Evolutionary conservation across 352 stramenopile genomes (phyloP), one percentile per base, ranked within the genome.

Genomic region (Globisporangium okanoganense): DNA sequence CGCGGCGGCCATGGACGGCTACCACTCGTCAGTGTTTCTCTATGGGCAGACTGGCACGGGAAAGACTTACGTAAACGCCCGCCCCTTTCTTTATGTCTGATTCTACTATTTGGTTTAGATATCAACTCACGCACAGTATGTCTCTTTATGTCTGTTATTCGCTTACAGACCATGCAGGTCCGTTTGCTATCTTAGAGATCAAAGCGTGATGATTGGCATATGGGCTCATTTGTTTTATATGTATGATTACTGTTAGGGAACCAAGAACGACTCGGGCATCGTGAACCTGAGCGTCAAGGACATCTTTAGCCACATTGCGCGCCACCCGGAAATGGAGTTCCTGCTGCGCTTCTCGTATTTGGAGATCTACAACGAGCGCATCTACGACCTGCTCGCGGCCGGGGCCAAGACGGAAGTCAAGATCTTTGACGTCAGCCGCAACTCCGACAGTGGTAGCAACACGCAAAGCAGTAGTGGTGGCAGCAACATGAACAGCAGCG

Each of bases 301-400:
- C 62, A 92, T 94, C 58, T 97, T 97, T 67, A 68, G 76, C 27
- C 81, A 92, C 61, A 88, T 97, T 54, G 71, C 75, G 33, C 62
- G 67, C 20, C 76, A 82, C 50, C 59, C 68, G 14, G 76, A 77
- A 24, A 76, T 79, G 60, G 80, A 90, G 52, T 90, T 88, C 47
- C 70, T 91, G 44, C 49, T 91, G 48, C 78, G 81, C 3, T 87
- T 99, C 73, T 98, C 90, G 57, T 99, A 98, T 71, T 76, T 99
- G 24, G 96, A 99, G 74, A 97, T 99, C 64, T 99, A 99, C 82
- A 99, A 99, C 66, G 97, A 99, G 60, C 80, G 97, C 38, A 88
- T 99, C 22, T 98, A 97, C 66, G 97, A 99, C 71, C 73, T 99
- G n/a, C 75, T 99, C 9, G 84, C 82, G 3, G 72, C 73, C 0